Conservation (phyloP, 352 stramenopile genomes). For the Phytophthora idaei region DNA sequence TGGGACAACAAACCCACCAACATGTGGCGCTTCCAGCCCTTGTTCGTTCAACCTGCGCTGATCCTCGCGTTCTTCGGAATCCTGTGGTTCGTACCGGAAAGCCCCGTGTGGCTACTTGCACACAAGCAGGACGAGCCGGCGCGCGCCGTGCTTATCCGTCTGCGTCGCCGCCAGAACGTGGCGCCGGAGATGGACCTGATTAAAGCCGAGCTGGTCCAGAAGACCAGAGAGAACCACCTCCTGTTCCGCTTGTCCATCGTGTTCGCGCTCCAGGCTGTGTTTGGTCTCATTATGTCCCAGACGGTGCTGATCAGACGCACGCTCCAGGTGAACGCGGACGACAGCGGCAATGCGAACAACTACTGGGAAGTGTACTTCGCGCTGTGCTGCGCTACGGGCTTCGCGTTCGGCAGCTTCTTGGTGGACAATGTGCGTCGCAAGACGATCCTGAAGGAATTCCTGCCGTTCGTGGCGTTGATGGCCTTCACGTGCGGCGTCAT, state of each 20-base stretch:
- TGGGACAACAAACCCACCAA: conserved; percentile 51
- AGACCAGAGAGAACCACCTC: conserved; percentile 57
- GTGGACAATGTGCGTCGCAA: conserved; percentile 88
- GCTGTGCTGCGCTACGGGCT: conserved; percentile 50
- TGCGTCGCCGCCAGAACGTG: conserved; percentile 77
- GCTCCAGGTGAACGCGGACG: conserved; percentile 37
- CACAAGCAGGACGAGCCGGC: conserved; percentile 65
- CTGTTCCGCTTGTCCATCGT: conserved; percentile 70
- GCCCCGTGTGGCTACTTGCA: conserved; percentile 74
- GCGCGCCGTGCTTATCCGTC: conserved; percentile 51
- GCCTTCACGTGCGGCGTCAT: conserved; percentile 67
- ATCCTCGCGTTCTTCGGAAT: conserved; percentile 61
- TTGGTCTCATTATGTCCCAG: conserved; percentile 74
- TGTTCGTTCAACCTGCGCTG: conserved; percentile 66
- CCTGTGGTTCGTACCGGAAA: conserved; percentile 80
- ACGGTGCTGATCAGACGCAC: conserved; percentile 55
- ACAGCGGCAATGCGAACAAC: conserved; percentile 30
- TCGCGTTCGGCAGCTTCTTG: conserved; percentile 78
- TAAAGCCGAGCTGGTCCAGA: conserved; percentile 57
- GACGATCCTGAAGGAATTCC: conserved; percentile 89
- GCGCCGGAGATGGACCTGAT: conserved; percentile 62
- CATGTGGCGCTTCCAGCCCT: conserved; percentile 65
- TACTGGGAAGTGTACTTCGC: conserved; percentile 70
- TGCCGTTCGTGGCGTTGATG: conserved; percentile 73
- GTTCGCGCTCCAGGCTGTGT: conserved; percentile 62